Base-by-base conservation (phyloP, 441 rosid genomes). In the Erodium texanum region DNA sequence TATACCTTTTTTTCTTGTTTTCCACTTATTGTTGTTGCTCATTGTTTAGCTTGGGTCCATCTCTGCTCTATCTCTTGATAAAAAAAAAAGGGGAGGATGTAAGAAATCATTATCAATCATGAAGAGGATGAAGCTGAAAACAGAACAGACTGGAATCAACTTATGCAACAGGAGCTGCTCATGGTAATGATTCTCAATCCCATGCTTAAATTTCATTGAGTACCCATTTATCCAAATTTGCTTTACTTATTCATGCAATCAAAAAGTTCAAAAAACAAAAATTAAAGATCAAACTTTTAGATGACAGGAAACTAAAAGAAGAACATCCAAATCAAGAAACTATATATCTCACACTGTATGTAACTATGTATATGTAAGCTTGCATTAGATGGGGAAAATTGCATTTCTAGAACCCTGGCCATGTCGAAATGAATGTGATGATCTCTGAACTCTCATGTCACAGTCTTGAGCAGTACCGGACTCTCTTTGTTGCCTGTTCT, bases 381-480 rank as follows among this genome's bases (percentile, higher is more conserved):
- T 78, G 68, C 76, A 80, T 66, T 79, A 79, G 63, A 78, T 62
- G 7, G 88, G 86, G 68, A 79, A 76, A 66, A 85, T 73, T n/a
- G 84, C 78, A 66, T 80, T 90, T 77, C 79, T 85, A 16, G 84
- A 81, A 72, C 79, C 74, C 75, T 72, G 70, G 68, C 59, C 76
- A 27, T 79, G 77, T 75, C 83, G 80, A 66, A 84, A 83, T 32
- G 84, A 78, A 76, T 81, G 80, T 52, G 82, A 77, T 8, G 86
- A 84, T 78, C 82, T 80, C 34, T 74, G 75, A 36, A 69, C 29
- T 27, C 29, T 27, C 29, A 1, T 27, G 29, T 27, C 29, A 4
- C 2, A 27, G 1, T 27, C 29, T 27, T 27, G 29, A 4, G 29
- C 29, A 27, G 29, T 27, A 27, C 29, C 29, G 4, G 4, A 68